A percentile compares a stretch with the other conserved stretches of the same genome.
Evolutionary conservation across 257 asterid species (phyloP).

Genomic region (Nicotiana tabacum): DNA sequence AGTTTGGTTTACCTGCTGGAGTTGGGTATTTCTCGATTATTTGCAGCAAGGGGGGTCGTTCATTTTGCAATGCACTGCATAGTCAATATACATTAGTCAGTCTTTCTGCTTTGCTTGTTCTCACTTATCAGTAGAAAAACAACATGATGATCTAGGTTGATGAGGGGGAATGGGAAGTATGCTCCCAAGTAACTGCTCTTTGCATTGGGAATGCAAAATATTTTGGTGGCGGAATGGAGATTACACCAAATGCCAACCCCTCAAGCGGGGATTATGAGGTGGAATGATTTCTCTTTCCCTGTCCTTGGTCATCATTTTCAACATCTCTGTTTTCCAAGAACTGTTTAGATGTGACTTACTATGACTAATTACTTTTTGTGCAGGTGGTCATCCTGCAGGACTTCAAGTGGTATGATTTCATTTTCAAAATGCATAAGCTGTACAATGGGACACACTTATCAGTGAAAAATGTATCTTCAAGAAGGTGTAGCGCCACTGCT

Average conservation of each 20-base stretch:
- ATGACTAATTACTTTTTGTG: slow-evolving; percentile 13
- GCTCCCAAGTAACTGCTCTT: slow-evolving; percentile 78
- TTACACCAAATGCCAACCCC: slow-evolving; percentile 74
- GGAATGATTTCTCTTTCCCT: slow-evolving; percentile 11
- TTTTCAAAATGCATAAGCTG: slow-evolving; percentile 71
- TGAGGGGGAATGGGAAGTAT: slow-evolving; percentile 77
- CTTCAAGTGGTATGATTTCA: slow-evolving; percentile 80
- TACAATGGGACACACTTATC: slow-evolving; percentile 81
- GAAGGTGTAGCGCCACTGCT: slow-evolving; percentile 40
- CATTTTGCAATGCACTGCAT: neutral
- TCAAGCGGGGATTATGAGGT: slow-evolving; percentile 71
- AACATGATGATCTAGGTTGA: slow-evolving; percentile 42
- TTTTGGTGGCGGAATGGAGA: slow-evolving; percentile 97
- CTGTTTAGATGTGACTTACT: slow-evolving; percentile 5
- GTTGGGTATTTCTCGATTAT: neutral
- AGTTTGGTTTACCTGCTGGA: slow-evolving; percentile 17
- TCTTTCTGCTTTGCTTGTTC: neutral
- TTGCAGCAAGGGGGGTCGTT: neutral
- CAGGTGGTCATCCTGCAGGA: slow-evolving; percentile 82
- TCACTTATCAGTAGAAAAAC: neutral
- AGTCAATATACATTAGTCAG: neutral
- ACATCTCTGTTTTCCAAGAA: neutral
- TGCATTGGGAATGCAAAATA: slow-evolving; percentile 89
- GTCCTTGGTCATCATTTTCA: neutral
- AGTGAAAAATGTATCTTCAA: slow-evolving; percentile 66